Conservation (phyloP, 2,329 filamentous ascomycete genomes). For the Fusarium dlaminii region DNA sequence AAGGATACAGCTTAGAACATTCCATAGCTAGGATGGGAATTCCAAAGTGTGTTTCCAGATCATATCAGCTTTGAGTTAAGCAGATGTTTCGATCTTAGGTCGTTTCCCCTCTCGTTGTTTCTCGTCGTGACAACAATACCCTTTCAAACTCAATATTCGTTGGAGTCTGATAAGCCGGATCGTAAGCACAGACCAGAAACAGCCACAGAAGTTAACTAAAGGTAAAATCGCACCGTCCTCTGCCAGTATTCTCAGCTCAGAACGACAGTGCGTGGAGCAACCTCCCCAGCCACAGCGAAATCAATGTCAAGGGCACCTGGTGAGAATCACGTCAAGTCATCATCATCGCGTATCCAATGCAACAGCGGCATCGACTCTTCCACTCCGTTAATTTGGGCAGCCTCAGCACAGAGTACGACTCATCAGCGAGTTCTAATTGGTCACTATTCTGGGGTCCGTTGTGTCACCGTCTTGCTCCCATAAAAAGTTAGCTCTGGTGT, state of each 20-base stretch:
- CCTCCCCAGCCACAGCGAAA: conserved; percentile 14
- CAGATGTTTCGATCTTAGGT: background rate
- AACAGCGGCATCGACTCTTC: background rate
- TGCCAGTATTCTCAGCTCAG: rapidly evolving
- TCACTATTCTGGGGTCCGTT: background rate
- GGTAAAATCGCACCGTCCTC: background rate
- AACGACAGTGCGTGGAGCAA: background rate
- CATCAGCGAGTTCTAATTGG: background rate
- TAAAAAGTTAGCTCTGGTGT: conserved; percentile 12
- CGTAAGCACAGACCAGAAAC: background rate
- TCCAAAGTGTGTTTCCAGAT: background rate
- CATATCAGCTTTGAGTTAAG: background rate
- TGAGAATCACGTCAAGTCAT: conserved; percentile 31
- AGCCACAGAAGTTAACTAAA: background rate
- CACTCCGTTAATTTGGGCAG: background rate
- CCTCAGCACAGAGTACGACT: background rate
- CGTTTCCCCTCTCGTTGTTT: background rate
- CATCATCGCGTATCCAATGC: conserved; percentile 23
- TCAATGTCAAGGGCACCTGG: background rate
- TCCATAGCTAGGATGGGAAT: background rate
- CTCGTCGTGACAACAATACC: background rate
- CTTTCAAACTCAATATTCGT: background rate
- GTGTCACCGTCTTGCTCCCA: background rate
- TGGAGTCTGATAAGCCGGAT: background rate
- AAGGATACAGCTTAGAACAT: background rate